A percentile compares a stretch with the other conserved stretches of the same genome.
phyloP scores from a whole-genome alignment of 176 grass and related monocot genomes.

The Musa schizocarpa region DNA sequence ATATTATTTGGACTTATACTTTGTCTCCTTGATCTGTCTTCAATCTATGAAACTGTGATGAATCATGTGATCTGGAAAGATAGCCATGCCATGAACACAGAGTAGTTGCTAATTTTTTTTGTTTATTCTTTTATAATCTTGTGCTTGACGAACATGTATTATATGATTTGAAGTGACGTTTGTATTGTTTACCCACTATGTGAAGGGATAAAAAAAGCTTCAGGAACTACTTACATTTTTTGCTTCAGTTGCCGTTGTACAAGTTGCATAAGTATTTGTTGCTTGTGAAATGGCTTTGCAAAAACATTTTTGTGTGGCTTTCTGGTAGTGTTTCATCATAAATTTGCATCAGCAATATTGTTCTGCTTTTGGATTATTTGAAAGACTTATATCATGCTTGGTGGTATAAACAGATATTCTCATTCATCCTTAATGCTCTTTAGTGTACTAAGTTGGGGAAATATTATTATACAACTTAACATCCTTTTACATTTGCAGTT shows the following conservation, averaged over 20 bases:
- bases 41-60: neutral
- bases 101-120: no score
- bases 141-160: neutral
- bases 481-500: constrained; percentile 43
- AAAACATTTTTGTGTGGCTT: neutral
- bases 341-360: neutral
- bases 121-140: neutral
- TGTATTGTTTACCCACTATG: no score
- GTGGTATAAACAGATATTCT: neutral
- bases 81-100: no score
- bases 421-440: constrained; percentile 7
- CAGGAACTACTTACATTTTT: neutral
- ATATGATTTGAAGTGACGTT: neutral
- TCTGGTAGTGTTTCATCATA: no score
- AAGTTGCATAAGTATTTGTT: neutral
- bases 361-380: neutral
- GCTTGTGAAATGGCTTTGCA: neutral
- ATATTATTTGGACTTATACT: neutral
- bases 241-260: neutral
- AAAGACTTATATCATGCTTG: neutral
- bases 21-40: neutral
- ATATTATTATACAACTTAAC: neutral
- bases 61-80: neutral
- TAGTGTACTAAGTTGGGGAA: neutral
- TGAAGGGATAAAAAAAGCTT: no score